Base-by-base conservation (phyloP, 2,329 filamentous ascomycete genomes). In the Ceratocystis alfenasii region DNA sequence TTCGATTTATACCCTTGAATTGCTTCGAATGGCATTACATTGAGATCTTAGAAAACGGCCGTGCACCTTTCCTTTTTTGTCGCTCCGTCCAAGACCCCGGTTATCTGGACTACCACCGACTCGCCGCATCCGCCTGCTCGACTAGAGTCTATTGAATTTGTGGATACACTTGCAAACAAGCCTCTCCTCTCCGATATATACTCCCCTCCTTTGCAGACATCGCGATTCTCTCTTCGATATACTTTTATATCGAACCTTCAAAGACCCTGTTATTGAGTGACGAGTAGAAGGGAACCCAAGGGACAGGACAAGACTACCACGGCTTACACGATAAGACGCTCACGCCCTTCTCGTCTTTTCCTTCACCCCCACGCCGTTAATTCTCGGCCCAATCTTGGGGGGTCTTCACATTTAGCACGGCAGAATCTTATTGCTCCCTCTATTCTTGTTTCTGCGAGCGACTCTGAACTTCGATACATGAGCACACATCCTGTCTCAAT, bases 271-370 rank as follows among this genome's bases (percentile, higher is more conserved):
- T 59, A 30, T 59, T 33, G 17, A n/a, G 53, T n/a, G 30, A 30
- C 17, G n/a, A 20, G 12, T 4, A 12, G 7, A 30, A 53, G 15
- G 46, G 7, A 53, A 15, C 20, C 48, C 22, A 59, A 28, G 33
- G 33, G 48, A 59, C 28, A 36, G n/a, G 28, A 59, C 25, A n/a
- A 59, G 28, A 63, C 22, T 36, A 63, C 22, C 2, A 25, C 28
- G 41, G 46, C 44, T 17, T 30, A 63, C 61, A 63, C 44, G 61
- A 63, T 63, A 63, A 63, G 61, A 63, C 61, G 61, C 25, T 33
- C 61, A 30, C 25, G 44, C 61, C 61, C 45, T 50, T 63, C 61
- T 63, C 28, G 44, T 20, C 25, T 50, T 48, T 6, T 63, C 50
- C 44, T 48, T 28, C 33, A 17, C 6, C 20, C 36, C 25, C 53